These are phyloP conservation scores for sweet orange (Citrus sinensis) DNA, from an alignment of 345 rosid genomes.

Conservation along the genomic window DNA sequence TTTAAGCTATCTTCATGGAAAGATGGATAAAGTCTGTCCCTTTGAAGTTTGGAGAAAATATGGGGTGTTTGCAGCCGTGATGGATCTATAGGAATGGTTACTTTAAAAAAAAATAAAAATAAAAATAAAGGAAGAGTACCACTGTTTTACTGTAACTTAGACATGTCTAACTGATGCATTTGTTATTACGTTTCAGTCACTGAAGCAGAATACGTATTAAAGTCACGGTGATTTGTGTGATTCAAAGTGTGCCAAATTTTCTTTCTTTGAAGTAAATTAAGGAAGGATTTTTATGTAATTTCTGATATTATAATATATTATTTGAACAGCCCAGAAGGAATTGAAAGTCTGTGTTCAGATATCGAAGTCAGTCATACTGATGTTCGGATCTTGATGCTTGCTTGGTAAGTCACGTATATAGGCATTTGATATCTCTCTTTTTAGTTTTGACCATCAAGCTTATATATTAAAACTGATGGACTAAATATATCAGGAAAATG, in stretches of 20 bases:
- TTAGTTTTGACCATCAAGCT: slow-evolving; percentile 2
- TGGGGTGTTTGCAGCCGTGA: neutral
- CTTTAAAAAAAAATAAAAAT: neutral
- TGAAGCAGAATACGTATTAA: neutral
- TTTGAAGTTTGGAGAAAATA: neutral
- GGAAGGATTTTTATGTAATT: slow-evolving; percentile 7
- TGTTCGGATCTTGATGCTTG: slow-evolving; percentile 95
- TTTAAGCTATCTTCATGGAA: neutral
- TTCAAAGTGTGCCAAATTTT: neutral
- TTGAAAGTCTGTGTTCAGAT: slow-evolving; percentile 81
- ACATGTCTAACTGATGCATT: neutral
- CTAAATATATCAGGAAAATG: slow-evolving; percentile 70
- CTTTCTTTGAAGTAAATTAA: neutral
- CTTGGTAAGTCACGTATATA: slow-evolving; percentile 58
- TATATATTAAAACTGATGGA: slow-evolving; percentile 11
- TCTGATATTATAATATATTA: slow-evolving; percentile 12
- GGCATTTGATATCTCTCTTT: neutral
- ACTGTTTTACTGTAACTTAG: neutral
- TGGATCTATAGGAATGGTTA: neutral
- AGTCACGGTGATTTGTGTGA: neutral
- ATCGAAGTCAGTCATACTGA: slow-evolving; percentile 88
- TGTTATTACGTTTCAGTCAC: neutral
- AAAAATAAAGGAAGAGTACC: neutral
- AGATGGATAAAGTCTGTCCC: neutral
- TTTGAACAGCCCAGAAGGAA: slow-evolving; percentile 90